A percentile compares a stretch with the other conserved stretches of the same genome.
phyloP scores from a whole-genome alignment of 441 rosid species.

The Corymbia calophylla region DNA sequence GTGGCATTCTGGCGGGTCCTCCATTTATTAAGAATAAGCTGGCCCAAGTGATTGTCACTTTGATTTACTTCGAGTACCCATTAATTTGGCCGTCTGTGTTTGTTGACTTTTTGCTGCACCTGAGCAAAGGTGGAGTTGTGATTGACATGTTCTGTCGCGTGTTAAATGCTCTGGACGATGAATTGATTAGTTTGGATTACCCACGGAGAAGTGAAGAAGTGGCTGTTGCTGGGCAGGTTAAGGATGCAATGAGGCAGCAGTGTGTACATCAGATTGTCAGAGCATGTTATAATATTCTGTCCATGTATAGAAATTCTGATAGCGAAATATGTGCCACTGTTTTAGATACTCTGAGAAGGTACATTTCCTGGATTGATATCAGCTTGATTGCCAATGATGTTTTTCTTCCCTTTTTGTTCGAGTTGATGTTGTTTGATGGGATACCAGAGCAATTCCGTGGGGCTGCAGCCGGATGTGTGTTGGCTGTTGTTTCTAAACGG shows the following conservation, averaged over 20 bases:
- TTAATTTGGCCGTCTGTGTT: constrained; percentile 69
- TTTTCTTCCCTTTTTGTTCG: constrained; percentile 70
- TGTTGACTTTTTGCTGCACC: constrained; percentile 54
- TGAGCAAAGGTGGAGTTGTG: constrained; percentile 58
- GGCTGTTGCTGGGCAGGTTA: constrained; percentile 55
- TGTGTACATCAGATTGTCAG: constrained; percentile 78
- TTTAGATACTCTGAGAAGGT: constrained; percentile 75
- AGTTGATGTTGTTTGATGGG: constrained; percentile 53
- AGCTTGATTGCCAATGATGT: constrained; percentile 68
- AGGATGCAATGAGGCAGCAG: constrained; percentile 97
- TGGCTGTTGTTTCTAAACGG: constrained; percentile 80
- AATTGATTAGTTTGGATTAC: constrained; percentile 83
- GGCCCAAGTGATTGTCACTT: constrained; percentile 81
- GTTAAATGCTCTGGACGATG: constrained; percentile 84
- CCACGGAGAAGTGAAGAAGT: constrained; percentile 59
- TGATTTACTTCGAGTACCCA: constrained; percentile 88
- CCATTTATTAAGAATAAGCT: constrained; percentile 85
- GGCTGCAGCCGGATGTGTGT: constrained; percentile 75
- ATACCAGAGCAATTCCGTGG: constrained; percentile 62
- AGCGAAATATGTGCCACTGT: constrained; percentile 59
- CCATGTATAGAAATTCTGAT: constrained; percentile 54
- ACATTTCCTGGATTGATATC: constrained; percentile 91
- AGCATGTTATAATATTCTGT: constrained; percentile 79
- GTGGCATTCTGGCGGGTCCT: constrained; percentile 57
- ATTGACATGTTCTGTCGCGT: constrained; percentile 93